Evolutionary conservation across 768 basidiomycete species (phyloP), one percentile per base, ranked within the genome.

Genomic region (Stropharia rugosoannulata): DNA sequence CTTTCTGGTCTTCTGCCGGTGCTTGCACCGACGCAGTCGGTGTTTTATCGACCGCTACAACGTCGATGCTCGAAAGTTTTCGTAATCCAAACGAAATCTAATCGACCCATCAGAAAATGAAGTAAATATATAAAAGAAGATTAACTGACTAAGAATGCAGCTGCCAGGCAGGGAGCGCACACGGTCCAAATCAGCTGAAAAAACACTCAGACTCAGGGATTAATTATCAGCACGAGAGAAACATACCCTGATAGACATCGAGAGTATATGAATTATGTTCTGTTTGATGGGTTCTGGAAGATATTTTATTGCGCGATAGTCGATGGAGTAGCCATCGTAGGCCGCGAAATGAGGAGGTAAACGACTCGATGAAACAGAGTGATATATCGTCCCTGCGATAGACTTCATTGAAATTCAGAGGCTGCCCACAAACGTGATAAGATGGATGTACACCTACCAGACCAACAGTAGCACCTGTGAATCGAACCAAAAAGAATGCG

Each of bases 401-500:
- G 91, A 83, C 91, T 93, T 62, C 2, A 57, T 9, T 16, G 18
- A 44, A 60, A 49, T 52, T 57, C 66, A 52, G 64, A 59, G 62
- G 63, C 54, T 53, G 44, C 55, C 32, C 39, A 56, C 36, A 43
- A 35, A 16, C 16, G 47, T 36, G 19, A 54, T 32, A 51, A 16
- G 32, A 27, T 49, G 48, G 27, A 27, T 46, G 49, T 27, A 54
- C 46, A 67, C 86, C 62, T 68, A 90, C 91, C 73, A 94, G 70
- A 58, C 91, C 91, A 38, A 87, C 76, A 2, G 91, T 92, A 32
- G 91, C 89, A 8, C 91, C 91, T 37, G 90, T 93, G 71, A 93
- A 93, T 42, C 91, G 81, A 43, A 92, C 89, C 53, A 93, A 77
- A 71, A 94, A 93, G 69, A 93, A 94, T 10, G 90, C 90, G 64